A percentile compares a stretch with the other conserved stretches of the same genome.
Evolutionary conservation across 2,329 filamentous ascomycete species (phyloP).

Genomic region (Didymella segeticola): DNA sequence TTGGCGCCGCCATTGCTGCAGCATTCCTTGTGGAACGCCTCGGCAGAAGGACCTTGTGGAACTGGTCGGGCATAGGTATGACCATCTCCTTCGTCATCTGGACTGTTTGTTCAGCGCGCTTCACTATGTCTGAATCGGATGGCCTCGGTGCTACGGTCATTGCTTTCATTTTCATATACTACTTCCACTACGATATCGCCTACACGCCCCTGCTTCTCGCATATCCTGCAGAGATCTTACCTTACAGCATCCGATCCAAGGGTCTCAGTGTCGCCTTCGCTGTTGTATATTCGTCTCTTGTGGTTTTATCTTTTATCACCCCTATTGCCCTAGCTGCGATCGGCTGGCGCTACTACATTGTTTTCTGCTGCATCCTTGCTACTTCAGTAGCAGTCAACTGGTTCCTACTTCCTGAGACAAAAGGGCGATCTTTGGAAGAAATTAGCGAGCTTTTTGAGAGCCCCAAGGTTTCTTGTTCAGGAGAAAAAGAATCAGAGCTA

Average conservation of each 20-base stretch:
- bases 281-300: neutral
- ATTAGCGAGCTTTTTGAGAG: slow-evolving; percentile 6
- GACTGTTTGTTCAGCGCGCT: neutral
- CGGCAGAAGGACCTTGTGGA: neutral
- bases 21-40: neutral
- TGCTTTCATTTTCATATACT: neutral
- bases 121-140: neutral
- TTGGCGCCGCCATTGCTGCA: neutral
- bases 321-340: neutral
- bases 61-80: neutral
- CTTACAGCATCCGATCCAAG: neutral
- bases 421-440: slow-evolving; percentile 1
- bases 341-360: slow-evolving; percentile 1
- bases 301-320: neutral
- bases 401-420: slow-evolving; percentile 7
- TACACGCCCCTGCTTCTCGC: neutral
- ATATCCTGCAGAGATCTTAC: neutral
- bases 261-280: neutral
- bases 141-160: neutral
- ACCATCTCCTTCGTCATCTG: neutral
- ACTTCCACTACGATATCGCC: neutral
- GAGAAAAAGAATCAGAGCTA: too few species aligned
- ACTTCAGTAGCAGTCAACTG: neutral
- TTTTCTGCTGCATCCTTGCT: neutral
- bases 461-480: neutral